A percentile compares a stretch with the other conserved stretches of the same genome.
Evolutionary conservation across 2,329 filamentous ascomycete genomes (phyloP).

Genomic region (Coniella lustricola): DNA sequence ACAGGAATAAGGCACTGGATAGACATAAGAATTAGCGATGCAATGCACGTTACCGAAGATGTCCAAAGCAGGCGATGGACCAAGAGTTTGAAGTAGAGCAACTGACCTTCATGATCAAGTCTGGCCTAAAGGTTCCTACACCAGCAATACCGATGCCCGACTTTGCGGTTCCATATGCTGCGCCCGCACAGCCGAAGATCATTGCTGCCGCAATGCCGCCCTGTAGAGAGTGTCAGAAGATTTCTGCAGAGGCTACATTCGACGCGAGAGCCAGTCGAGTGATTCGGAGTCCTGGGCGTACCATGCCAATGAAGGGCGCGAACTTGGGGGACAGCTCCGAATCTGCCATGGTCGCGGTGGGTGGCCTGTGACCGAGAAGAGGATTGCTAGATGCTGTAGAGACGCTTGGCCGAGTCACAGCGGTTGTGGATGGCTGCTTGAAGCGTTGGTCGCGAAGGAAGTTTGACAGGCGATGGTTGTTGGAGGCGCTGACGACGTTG

Average conservation of each 20-base stretch:
- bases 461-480: neutral
- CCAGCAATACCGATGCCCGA: slow-evolving; percentile 83
- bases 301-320: slow-evolving; percentile 84
- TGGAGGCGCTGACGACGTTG: slow-evolving; percentile 7
- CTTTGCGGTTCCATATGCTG: slow-evolving; percentile 82
- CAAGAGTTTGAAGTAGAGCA: slow-evolving; percentile 15
- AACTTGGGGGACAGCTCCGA: slow-evolving; percentile 67
- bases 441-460: neutral
- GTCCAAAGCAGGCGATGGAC: neutral
- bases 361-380: neutral
- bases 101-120: slow-evolving; percentile 82
- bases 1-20: slow-evolving; percentile 72
- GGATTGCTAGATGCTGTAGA: no score
- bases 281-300: slow-evolving; percentile 36
- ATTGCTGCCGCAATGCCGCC: slow-evolving; percentile 74
- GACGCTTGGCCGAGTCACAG: neutral
- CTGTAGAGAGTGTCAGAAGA: slow-evolving; percentile 34
- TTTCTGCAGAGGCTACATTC: neutral
- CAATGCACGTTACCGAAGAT: no score
- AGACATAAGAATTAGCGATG: neutral
- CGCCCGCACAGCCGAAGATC: slow-evolving; percentile 74
- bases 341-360: slow-evolving; percentile 37
- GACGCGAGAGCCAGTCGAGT: neutral
- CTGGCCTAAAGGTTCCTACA: slow-evolving; percentile 76
- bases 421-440: neutral